Conservation (phyloP, 306 rosid genomes). For the Quercus glauca region DNA sequence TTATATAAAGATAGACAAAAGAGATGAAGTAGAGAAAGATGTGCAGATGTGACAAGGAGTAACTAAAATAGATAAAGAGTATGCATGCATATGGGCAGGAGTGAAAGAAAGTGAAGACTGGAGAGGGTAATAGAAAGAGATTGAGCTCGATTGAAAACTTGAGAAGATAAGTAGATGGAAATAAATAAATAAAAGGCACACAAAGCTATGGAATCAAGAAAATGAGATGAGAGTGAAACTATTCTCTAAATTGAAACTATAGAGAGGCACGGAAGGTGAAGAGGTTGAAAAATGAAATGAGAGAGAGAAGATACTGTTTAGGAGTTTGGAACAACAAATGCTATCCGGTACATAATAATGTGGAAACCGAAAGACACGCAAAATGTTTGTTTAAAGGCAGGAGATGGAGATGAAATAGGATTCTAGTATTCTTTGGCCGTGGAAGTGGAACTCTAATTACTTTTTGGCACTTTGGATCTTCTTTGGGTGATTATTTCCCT, state of each 20-base stretch:
- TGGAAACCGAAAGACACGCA: neutral
- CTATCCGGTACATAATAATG: neutral
- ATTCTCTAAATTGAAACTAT: no score
- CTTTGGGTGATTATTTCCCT: constrained; percentile 31
- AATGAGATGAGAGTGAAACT: no score
- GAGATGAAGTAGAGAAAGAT: no score
- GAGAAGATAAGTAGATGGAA: neutral
- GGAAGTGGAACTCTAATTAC: neutral
- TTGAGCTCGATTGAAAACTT: neutral
- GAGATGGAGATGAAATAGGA: constrained; percentile 1
- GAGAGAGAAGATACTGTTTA: neutral
- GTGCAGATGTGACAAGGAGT: no score
- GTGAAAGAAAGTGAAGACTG: constrained; percentile 10
- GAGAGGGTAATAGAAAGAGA: constrained; percentile 2
- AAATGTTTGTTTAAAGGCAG: neutral
- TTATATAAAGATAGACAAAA: no score
- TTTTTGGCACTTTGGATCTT: constrained; percentile 39
- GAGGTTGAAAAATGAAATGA: constrained; percentile 14
- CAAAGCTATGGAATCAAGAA: no score
- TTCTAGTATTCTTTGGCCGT: neutral
- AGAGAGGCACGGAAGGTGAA: no score
- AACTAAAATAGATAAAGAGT: no score
- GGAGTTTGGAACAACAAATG: neutral
- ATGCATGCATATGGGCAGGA: no score
- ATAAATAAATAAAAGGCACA: no score